Evolutionary conservation across 2,329 filamentous ascomycete genomes (phyloP), one percentile per base, ranked within the genome.

Genomic region (Fusarium falciforme): DNA sequence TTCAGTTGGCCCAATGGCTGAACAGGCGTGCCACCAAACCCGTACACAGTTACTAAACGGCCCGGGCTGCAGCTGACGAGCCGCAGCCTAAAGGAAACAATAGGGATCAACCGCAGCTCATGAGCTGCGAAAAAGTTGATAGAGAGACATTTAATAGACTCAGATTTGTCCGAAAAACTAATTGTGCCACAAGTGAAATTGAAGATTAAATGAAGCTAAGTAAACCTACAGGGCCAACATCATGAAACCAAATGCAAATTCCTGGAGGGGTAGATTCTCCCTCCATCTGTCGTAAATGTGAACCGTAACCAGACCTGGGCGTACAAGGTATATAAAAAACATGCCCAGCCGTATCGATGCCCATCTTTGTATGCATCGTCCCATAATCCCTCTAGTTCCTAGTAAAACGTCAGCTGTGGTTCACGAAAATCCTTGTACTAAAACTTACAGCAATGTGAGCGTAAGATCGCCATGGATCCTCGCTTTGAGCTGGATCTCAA

Each of bases 381-480:
- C 49, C 27, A 29, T 54, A 8, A 14, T 14, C 17, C 49, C 49
- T 31, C 17, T 73, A 73, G 47, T 73, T 73, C 22, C 70, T 73
- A 25, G 1, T 4, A 6, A n/a, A 17, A n/a, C 2, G 57, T 73
- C 29, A 73, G 66, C 14, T 12, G 25, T 38, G 9, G 14, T 60
- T 7, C 17, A 52, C 25, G 8, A 16, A 3, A 6, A 12, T 29
- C 11, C 55, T 22, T 20, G 5, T 8, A 35, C 42, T 6, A 9
- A 16, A 58, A 86, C 87, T 82, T 84, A 89, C 87, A 89, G 83
- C 73, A 96, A 87, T 73, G 91, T 92, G 73, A 96, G 83, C 25
- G 93, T 95, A 75, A 97, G 84, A 84, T 97, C 94, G 79, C 94
- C 94, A 77, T 95, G 91, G 74, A 96, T 95, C 83, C 92, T 92